A percentile compares a stretch with the other conserved stretches of the same genome.
Evolutionary conservation across 1,284 basidiomycete species (phyloP).

Genomic region (Papiliotrema flavescens): DNA sequence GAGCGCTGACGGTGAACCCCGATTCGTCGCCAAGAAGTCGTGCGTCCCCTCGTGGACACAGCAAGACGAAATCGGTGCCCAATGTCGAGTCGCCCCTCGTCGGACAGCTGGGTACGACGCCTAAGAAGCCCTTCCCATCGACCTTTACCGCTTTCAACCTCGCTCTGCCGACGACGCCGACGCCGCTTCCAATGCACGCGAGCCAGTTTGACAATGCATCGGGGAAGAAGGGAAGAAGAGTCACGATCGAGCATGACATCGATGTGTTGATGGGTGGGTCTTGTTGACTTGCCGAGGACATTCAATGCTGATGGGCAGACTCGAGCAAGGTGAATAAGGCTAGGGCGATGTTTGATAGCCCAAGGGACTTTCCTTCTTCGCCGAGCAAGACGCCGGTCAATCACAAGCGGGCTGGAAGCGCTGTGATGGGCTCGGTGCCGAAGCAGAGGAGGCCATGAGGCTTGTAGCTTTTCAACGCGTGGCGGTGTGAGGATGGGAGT

Average conservation of each 20-base stretch:
- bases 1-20: conserved; percentile 29
- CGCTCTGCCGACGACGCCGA: conserved; percentile 28
- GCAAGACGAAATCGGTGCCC: conserved; percentile 19
- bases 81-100: conserved; percentile 7
- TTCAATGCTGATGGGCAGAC: conserved; percentile 15
- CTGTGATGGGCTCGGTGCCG: conserved; percentile 12
- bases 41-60: conserved; percentile 13
- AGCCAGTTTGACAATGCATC: conserved; percentile 30
- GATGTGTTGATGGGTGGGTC: conserved; percentile 39
- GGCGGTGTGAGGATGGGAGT: background rate
- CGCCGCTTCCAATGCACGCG: conserved; percentile 43
- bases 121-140: conserved; percentile 19
- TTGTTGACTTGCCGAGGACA: background rate
- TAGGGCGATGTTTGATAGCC: conserved; percentile 27
- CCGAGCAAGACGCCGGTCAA: conserved; percentile 7
- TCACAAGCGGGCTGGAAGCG: background rate
- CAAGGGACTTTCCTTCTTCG: conserved; percentile 11
- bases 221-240: conserved; percentile 32
- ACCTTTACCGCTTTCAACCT: conserved; percentile 39
- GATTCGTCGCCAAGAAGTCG: conserved; percentile 1
- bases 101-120: background rate
- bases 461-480: too few relatives aligned
- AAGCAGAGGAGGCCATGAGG: conserved; percentile 16
- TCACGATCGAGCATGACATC: conserved; percentile 48
- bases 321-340: conserved; percentile 29